A percentile compares a stretch with the other conserved stretches of the same genome.
phyloP scores from a whole-genome alignment of 2,329 filamentous ascomycete genomes.

The Corinectria fuckeliana region DNA sequence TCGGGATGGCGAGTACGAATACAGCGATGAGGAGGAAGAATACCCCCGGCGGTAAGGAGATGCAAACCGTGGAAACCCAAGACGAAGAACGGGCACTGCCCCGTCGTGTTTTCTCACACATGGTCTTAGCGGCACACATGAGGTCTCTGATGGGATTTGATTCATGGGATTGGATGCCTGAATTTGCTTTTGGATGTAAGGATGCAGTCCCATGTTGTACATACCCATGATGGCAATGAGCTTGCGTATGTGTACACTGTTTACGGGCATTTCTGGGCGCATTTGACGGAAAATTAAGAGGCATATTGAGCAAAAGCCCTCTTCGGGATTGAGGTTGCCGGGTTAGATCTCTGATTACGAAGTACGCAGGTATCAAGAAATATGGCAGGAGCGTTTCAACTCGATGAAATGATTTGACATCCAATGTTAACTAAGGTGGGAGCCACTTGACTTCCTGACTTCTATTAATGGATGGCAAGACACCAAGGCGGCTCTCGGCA shows the following conservation, averaged over 20 bases:
- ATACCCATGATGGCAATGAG: neutral
- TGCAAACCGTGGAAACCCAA: slow-evolving; percentile 16
- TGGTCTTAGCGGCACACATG: neutral
- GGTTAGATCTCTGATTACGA: neutral
- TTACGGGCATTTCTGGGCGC: neutral
- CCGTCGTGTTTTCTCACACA: neutral
- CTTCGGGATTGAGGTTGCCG: neutral
- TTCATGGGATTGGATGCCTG: neutral
- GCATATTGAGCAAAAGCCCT: neutral
- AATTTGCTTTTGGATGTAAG: neutral
- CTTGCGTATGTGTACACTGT: neutral
- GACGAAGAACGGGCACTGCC: neutral
- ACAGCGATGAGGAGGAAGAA: slow-evolving; percentile 36
- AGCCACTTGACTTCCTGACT: neutral
- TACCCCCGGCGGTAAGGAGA: slow-evolving; percentile 2
- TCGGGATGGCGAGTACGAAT: slow-evolving; percentile 31
- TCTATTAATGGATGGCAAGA: neutral
- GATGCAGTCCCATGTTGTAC: neutral
- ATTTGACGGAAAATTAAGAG: neutral
- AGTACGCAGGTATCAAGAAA: neutral
- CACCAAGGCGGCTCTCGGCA: neutral
- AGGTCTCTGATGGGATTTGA: neutral
- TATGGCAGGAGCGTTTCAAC: neutral
- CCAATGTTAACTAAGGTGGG: neutral
- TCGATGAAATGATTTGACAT: neutral